phyloP scores from a whole-genome alignment of 352 stramenopile genomes.

The Globisporangium nunn region DNA sequence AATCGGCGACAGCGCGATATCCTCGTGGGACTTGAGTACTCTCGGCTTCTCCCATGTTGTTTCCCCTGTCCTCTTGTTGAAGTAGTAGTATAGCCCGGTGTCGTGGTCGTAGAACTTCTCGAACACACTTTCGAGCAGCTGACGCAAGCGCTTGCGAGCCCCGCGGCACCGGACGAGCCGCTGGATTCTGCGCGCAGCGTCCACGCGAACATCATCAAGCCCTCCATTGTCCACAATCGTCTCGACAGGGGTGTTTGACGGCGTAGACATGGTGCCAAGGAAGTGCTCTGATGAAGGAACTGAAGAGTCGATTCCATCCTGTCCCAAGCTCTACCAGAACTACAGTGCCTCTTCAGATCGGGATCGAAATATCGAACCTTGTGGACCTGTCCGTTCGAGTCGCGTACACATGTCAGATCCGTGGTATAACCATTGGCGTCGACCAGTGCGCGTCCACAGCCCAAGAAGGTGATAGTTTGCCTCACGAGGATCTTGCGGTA shows the following conservation, averaged over 20 bases:
- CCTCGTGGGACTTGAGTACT: slow-evolving; percentile 33
- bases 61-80: slow-evolving; percentile 60
- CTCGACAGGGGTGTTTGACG: slow-evolving; percentile 19
- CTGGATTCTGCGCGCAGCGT: slow-evolving; percentile 38
- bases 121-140: slow-evolving; percentile 49
- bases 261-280: slow-evolving; percentile 5
- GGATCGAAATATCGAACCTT: too few species aligned
- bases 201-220: slow-evolving; percentile 14
- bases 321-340: too few species aligned
- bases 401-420: too few species aligned
- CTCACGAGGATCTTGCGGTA: too few species aligned
- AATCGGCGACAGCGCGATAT: slow-evolving; percentile 35
- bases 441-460: too few species aligned
- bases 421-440: too few species aligned
- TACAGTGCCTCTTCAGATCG: too few species aligned
- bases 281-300: not conserved
- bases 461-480: too few species aligned
- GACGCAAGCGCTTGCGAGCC: slow-evolving; percentile 30
- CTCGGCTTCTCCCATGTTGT: slow-evolving; percentile 72
- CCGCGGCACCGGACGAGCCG: slow-evolving; percentile 49
- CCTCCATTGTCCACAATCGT: slow-evolving; percentile 7
- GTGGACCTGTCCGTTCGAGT: too few species aligned
- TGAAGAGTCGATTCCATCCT: not conserved
- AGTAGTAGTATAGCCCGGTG: slow-evolving; percentile 61
- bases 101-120: slow-evolving; percentile 69